A percentile compares a stretch with the other conserved stretches of the same genome.
phyloP scores from a whole-genome alignment of 345 rosid species.

The Sisymbrium altissimum region DNA sequence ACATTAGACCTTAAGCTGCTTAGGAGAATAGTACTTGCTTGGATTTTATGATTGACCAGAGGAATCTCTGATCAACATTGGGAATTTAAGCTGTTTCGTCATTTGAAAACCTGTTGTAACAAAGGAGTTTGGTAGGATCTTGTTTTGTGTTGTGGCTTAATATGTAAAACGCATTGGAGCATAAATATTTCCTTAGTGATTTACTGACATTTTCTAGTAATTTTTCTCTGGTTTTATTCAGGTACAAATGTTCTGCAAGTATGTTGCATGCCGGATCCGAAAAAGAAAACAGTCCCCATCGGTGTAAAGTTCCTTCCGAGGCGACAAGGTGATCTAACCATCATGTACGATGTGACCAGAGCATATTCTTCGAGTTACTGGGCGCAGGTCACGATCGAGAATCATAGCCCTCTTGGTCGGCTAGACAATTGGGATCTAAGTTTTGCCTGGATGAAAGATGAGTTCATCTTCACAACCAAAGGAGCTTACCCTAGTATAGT shows the following conservation, averaged over 20 bases:
- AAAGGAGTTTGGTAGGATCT: too few species aligned
- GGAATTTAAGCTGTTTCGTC: not conserved
- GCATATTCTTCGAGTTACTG: slow-evolving; percentile 54
- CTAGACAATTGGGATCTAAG: slow-evolving; percentile 87
- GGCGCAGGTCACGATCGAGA: slow-evolving; percentile 70
- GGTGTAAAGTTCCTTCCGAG: slow-evolving; percentile 56
- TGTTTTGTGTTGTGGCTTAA: slow-evolving; percentile 4
- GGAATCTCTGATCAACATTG: too few species aligned
- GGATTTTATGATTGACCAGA: too few species aligned
- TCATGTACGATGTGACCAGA: slow-evolving; percentile 78
- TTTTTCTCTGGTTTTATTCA: slow-evolving; percentile 22
- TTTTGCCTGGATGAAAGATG: slow-evolving; percentile 81
- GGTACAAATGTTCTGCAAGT: slow-evolving; percentile 55
- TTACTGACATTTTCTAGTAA: not conserved
- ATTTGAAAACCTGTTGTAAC: too few species aligned
- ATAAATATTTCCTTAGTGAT: not conserved
- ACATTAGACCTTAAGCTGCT: not conserved
- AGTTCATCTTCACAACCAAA: slow-evolving; percentile 67
- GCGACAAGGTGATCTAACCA: slow-evolving; percentile 73
- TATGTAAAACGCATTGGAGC: not conserved
- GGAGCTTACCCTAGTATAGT: slow-evolving; percentile 81
- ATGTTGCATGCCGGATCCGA: slow-evolving; percentile 55
- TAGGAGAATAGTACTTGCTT: not conserved
- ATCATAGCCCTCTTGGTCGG: slow-evolving; percentile 76
- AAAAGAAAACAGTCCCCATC: slow-evolving; percentile 35